Conservation (phyloP, 192 early-diverging fungal genomes). For the Podochytrium sp. region DNA sequence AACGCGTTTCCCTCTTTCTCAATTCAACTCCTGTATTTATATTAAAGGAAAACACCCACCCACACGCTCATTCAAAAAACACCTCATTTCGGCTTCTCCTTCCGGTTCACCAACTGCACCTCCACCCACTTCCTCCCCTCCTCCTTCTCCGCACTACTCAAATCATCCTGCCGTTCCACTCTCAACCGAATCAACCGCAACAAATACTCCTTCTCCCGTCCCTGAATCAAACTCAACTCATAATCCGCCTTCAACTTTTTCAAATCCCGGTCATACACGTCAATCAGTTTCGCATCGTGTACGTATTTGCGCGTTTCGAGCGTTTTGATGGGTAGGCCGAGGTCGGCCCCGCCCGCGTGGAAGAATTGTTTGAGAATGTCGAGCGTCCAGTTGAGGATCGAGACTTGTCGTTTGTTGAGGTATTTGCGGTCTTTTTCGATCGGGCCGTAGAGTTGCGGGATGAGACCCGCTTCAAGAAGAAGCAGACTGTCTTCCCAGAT, state of each 20-base stretch:
- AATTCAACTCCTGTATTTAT: no score
- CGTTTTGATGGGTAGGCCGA: constrained; percentile 45
- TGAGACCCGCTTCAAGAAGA: constrained; percentile 40
- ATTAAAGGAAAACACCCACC: no score
- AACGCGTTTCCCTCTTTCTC: no score
- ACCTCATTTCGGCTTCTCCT: no score
- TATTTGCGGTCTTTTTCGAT: constrained; percentile 50
- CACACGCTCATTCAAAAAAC: no score
- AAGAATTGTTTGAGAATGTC: constrained; percentile 54
- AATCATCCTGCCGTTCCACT: constrained; percentile 43
- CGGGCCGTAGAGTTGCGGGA: constrained; percentile 58
- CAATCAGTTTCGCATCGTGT: constrained; percentile 36
- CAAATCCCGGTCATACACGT: constrained; percentile 41
- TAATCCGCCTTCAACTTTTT: constrained; percentile 51
- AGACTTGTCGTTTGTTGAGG: constrained; percentile 52
- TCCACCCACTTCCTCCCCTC: constrained; percentile 50
- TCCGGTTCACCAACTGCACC: constrained; percentile 43
- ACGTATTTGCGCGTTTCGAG: constrained; percentile 51
- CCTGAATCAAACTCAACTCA: constrained; percentile 42
- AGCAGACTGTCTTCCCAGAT: constrained; percentile 57
- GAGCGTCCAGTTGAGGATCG: constrained; percentile 40
- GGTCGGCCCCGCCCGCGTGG: constrained; percentile 52
- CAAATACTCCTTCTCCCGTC: constrained; percentile 46
- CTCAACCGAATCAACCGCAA: constrained; percentile 47
- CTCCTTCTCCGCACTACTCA: constrained; percentile 31